Evolutionary conservation across 129 eudicot genomes (phyloP).

Genomic region (Pittosporum tobira): DNA sequence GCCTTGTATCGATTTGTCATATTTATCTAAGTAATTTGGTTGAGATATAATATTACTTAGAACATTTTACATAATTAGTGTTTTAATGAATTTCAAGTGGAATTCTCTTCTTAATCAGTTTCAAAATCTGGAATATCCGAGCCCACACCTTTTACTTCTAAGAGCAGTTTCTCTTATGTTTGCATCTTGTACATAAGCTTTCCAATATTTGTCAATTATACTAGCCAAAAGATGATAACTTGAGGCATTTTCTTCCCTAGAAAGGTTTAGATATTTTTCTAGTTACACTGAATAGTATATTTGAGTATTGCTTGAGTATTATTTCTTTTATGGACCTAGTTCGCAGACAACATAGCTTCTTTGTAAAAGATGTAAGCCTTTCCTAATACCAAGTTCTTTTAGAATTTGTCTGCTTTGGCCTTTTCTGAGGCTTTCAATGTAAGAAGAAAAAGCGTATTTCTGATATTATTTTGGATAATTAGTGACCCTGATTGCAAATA

Average conservation of each 20-base stretch:
- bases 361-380: too few species aligned
- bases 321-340: background rate
- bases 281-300: background rate
- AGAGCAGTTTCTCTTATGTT: background rate
- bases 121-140: too few species aligned
- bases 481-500: too few species aligned
- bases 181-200: background rate
- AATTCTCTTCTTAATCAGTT: background rate
- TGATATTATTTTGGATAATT: too few species aligned
- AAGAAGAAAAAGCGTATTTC: too few species aligned
- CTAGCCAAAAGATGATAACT: background rate
- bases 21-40: background rate
- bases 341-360: too few species aligned
- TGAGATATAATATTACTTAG: background rate
- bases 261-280: background rate
- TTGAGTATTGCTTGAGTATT: background rate
- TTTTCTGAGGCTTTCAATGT: too few species aligned
- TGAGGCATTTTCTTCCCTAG: too few species aligned
- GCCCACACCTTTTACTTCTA: too few species aligned
- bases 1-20: background rate
- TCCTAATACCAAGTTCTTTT: too few species aligned
- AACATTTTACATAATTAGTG: background rate
- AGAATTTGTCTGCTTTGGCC: too few species aligned
- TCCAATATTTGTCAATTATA: background rate
- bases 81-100: background rate